A percentile compares a stretch with the other conserved stretches of the same genome.
These are phyloP conservation scores for Clavispora asparagi DNA, from an alignment of 805 yeast genomes.

Conservation along the genomic window DNA sequence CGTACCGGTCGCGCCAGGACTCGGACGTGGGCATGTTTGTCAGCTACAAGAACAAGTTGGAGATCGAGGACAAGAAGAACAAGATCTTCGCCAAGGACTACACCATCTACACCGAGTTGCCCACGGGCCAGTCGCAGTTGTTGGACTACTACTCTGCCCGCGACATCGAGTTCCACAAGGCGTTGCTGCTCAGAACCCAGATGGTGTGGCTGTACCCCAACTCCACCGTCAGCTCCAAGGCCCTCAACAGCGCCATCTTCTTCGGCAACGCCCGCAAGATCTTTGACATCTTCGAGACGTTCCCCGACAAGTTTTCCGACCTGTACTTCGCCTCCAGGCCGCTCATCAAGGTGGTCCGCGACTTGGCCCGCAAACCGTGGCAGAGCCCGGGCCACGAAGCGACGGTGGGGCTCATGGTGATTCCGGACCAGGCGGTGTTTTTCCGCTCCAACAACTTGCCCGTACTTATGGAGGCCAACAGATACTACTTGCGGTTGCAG, in stretches of 20 bases:
- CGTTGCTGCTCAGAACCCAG: slow-evolving; percentile 74
- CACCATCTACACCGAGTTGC: slow-evolving; percentile 54
- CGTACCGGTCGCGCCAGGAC: slow-evolving; percentile 67
- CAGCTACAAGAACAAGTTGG: slow-evolving; percentile 70
- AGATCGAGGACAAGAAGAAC: slow-evolving; percentile 69
- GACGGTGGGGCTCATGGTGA: slow-evolving; percentile 60
- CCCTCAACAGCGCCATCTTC: slow-evolving; percentile 67
- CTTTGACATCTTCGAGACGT: slow-evolving; percentile 43
- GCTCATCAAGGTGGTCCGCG: slow-evolving; percentile 68
- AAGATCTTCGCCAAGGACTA: slow-evolving; percentile 56
- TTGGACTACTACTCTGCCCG: slow-evolving; percentile 70
- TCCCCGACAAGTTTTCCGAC: slow-evolving; percentile 28
- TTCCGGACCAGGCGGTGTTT: slow-evolving; percentile 68
- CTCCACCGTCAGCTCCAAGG: slow-evolving; percentile 67
- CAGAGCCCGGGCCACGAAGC: slow-evolving; percentile 56
- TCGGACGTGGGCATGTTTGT: slow-evolving; percentile 68
- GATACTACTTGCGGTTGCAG: slow-evolving; percentile 63
- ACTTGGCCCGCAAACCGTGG: slow-evolving; percentile 91
- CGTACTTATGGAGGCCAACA: slow-evolving; percentile 85
- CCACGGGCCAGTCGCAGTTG: slow-evolving; percentile 42
- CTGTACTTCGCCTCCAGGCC: slow-evolving; percentile 42
- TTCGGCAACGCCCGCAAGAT: slow-evolving; percentile 43
- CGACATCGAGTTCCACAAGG: slow-evolving; percentile 65
- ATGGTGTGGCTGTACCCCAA: slow-evolving; percentile 86
- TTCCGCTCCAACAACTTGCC: slow-evolving; percentile 74